These are phyloP conservation scores for Madurella mycetomatis DNA, from an alignment of 2,329 filamentous ascomycete genomes.

Conservation along the genomic window DNA sequence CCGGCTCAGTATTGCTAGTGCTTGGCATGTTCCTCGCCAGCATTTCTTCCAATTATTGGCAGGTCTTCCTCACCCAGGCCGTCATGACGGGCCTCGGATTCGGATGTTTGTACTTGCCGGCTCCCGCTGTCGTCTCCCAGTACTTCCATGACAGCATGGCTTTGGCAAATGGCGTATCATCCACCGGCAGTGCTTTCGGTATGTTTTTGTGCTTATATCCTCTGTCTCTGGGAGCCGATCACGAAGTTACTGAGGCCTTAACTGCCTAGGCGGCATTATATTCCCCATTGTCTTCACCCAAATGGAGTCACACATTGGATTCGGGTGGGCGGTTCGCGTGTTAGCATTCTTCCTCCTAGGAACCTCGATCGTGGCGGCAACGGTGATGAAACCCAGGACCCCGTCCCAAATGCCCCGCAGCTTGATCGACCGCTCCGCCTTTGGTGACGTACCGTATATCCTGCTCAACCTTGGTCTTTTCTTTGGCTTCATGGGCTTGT, in stretches of 20 bases:
- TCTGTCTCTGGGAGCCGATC: background rate
- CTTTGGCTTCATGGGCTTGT: slow-evolving; percentile 39
- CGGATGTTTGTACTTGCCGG: slow-evolving; percentile 38
- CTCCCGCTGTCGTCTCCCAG: slow-evolving; percentile 30
- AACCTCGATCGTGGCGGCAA: slow-evolving; percentile 25
- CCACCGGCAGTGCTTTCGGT: slow-evolving; percentile 25
- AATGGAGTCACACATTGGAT: slow-evolving; percentile 26
- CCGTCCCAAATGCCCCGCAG: slow-evolving; percentile 32
- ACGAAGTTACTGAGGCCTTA: background rate
- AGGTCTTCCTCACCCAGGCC: slow-evolving; percentile 42
- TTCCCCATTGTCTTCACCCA: slow-evolving; percentile 29
- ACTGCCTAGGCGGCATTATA: slow-evolving; percentile 31
- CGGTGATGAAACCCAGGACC: slow-evolving; percentile 32
- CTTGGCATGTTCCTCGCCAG: slow-evolving; percentile 39
- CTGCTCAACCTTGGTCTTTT: slow-evolving; percentile 31
- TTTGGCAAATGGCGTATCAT: slow-evolving; percentile 33
- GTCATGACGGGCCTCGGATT: slow-evolving; percentile 42
- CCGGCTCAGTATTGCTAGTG: slow-evolving; percentile 38
- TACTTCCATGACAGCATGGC: slow-evolving; percentile 31
- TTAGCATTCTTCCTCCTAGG: slow-evolving; percentile 28
- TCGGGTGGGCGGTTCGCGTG: slow-evolving; percentile 25
- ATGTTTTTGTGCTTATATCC: background rate
- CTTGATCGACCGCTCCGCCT: slow-evolving; percentile 36
- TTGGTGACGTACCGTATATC: slow-evolving; percentile 36
- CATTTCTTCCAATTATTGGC: slow-evolving; percentile 44